phyloP scores from a whole-genome alignment of 148 eudicot genomes.

The Polygonum maritimum region DNA sequence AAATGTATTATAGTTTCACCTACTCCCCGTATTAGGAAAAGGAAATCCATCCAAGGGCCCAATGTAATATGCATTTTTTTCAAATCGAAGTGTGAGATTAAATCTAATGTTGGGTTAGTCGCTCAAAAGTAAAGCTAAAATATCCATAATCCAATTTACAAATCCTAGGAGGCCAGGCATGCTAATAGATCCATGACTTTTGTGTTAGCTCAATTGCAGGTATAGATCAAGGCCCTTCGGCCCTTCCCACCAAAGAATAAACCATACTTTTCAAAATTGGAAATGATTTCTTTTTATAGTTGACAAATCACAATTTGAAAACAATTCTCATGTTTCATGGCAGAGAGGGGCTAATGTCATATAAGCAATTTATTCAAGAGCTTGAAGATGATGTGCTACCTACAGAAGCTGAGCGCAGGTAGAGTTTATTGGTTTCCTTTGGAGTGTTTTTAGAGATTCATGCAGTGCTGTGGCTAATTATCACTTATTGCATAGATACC shows the following conservation, averaged over 20 bases:
- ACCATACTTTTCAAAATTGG: not conserved
- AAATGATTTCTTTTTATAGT: not conserved
- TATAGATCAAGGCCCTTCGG: not conserved
- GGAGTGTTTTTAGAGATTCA: not conserved
- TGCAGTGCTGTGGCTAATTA: not conserved
- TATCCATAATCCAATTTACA: not conserved
- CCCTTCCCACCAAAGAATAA: not conserved
- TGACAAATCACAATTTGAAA: not conserved
- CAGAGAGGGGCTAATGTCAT: conserved; percentile 95
- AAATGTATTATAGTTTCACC: not conserved
- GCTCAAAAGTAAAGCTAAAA: not conserved
- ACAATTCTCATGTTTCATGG: not conserved
- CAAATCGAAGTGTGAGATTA: not conserved
- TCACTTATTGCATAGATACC: conserved; percentile 43
- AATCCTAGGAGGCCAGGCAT: not conserved
- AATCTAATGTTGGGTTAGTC: not conserved
- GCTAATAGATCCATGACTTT: not conserved
- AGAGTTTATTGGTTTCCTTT: not conserved
- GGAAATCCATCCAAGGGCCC: not conserved
- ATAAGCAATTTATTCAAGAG: conserved; percentile 99
- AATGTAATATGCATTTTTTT: not conserved
- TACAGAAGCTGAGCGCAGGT: conserved; percentile 98
- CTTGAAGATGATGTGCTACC: conserved; percentile 98
- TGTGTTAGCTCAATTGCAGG: not conserved
- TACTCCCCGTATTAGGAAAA: not conserved